Evolutionary conservation across 1,284 basidiomycete species (phyloP), one percentile per base, ranked within the genome.

Genomic region (Vanrija humicola): DNA sequence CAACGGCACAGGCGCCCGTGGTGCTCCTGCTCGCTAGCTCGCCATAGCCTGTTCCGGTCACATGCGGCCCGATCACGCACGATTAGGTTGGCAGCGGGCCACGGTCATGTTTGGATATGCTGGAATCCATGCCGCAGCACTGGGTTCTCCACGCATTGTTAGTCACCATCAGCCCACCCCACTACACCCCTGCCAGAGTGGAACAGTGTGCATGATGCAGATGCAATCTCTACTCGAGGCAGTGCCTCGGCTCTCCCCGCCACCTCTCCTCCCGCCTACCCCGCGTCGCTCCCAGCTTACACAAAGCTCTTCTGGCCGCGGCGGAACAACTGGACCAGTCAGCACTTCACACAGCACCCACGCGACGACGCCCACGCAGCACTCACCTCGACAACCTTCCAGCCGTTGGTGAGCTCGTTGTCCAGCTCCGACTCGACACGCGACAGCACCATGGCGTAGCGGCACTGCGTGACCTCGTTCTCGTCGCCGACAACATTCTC

Each of bases 381-480:
- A 79, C 84, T 56, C 70, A 93, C 89, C 85, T 98, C 94, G 42
- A 98, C 83, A 52, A 98, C 84, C 78, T 98, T 98, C 96, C 96
- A 99, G 10, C 96, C 96, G 48, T 91, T 91, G 0, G 96, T 98
- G 50, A 97, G 81, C 76, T 95, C 89, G 68, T 98, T 89, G 44
- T 86, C 85, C 52, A 95, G 78, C 69, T 95, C 90, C 64, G 86
- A 86, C 72, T 90, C 87, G 43, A 90, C 77, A 43, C 94, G 83
- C 6, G 93, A 97, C 58, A 99, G 77, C 3, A 94, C 94, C 51
- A 92, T 90, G 19, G 89, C 90, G 74, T 98, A 99, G 38, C 85
- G 85, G 70, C 92, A 96, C 68, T 93, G 87, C 75, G 97, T 92
- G 28, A 98, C 93, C 63, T 85, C 83, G 68, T 92, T 82, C 69